Conservation (phyloP, 192 early-diverging fungal species). For the Paraglomus occultum region DNA sequence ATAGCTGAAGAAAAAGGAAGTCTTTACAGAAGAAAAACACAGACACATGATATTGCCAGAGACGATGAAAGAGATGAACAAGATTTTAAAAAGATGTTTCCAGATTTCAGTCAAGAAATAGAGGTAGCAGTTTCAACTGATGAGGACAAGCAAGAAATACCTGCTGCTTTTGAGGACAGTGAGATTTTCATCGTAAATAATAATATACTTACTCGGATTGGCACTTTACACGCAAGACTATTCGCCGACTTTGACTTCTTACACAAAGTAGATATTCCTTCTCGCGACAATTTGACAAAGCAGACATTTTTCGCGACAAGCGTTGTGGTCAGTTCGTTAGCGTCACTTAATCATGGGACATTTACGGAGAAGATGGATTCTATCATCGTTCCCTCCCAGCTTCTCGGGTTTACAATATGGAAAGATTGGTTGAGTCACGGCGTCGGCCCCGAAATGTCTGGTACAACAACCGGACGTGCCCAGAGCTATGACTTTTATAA, state of each 20-base stretch:
- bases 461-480: conserved; percentile 31
- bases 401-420: conserved; percentile 53
- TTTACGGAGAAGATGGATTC: conserved; percentile 49
- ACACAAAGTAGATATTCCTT: not conserved
- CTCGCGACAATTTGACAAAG: not conserved
- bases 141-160: conserved; percentile 30
- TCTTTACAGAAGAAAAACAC: conserved; percentile 55
- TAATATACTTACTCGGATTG: conserved; percentile 44
- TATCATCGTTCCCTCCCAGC: conserved; percentile 47
- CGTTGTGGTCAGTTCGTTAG: conserved; percentile 45
- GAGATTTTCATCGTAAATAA: conserved; percentile 48
- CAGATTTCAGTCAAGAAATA: conserved; percentile 83
- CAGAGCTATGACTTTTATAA: conserved; percentile 88
- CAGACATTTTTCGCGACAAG: conserved; percentile 40
- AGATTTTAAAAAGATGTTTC: conserved; percentile 76
- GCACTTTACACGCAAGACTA: conserved; percentile 47
- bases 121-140: conserved; percentile 46
- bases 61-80: conserved; percentile 70
- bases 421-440: conserved; percentile 40
- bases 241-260: conserved; percentile 28
- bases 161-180: conserved; percentile 41
- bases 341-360: conserved; percentile 42
- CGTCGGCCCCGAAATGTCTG: not conserved
- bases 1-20: conserved; percentile 49
- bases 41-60: conserved; percentile 40